Conservation (phyloP, 257 asterid genomes). For the Ilex asprella region DNA sequence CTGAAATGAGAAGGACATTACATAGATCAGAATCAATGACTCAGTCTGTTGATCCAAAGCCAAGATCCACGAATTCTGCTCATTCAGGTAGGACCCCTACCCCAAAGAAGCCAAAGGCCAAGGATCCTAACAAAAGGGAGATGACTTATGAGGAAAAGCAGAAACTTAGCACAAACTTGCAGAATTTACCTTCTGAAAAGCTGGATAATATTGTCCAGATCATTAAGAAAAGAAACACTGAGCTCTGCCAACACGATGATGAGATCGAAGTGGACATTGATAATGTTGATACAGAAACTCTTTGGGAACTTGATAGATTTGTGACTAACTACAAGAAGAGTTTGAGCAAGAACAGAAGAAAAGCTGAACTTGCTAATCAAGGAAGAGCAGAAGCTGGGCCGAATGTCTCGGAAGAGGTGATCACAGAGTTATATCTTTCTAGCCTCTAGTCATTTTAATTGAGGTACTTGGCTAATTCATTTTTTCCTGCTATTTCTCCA, state of each 20-base stretch:
- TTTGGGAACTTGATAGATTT: slow-evolving; percentile 97
- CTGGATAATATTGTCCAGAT: slow-evolving; percentile 78
- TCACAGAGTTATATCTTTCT: slow-evolving; percentile 1
- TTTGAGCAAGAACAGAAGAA: slow-evolving; percentile 66
- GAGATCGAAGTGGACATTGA: slow-evolving; percentile 93
- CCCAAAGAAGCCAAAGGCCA: slow-evolving; percentile 86
- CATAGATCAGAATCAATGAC: slow-evolving; percentile 36
- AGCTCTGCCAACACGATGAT: slow-evolving; percentile 75
- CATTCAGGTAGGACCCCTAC: slow-evolving; percentile 40
- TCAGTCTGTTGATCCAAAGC: slow-evolving; percentile 28
- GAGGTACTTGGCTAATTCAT: slow-evolving; percentile 7
- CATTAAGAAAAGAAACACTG: slow-evolving; percentile 71
- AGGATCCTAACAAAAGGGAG: slow-evolving; percentile 80
- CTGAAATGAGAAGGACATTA: slow-evolving; percentile 26
- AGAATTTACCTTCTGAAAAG: slow-evolving; percentile 78
- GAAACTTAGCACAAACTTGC: slow-evolving; percentile 65
- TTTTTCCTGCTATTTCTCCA: slow-evolving; percentile 14
- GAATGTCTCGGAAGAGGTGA: slow-evolving; percentile 50
- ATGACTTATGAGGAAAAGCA: slow-evolving; percentile 94
- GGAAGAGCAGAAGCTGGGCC: slow-evolving; percentile 26
- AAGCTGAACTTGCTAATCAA: slow-evolving; percentile 44
- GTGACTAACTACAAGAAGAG: slow-evolving; percentile 68
- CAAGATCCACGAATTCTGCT: slow-evolving; percentile 25
- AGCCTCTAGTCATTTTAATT: neutral
- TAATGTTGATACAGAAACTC: slow-evolving; percentile 82